Base-by-base conservation (phyloP, 148 eudicot genomes). In the Vaccinium darrowii region DNA sequence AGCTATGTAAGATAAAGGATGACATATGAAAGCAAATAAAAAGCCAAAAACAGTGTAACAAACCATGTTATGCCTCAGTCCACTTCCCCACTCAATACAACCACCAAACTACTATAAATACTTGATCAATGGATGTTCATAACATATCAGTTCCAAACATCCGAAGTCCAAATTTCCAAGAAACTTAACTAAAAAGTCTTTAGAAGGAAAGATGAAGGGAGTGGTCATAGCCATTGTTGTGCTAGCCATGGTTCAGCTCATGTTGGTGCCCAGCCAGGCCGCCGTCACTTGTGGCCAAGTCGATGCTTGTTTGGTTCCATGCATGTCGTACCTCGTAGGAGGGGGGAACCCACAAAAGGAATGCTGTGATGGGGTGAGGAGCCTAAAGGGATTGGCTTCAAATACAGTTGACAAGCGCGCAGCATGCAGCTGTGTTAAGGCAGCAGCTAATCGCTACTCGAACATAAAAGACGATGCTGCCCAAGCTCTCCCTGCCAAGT, bases 361-460 rank as follows among this genome's bases (percentile, higher is more conserved):
- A 21, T 86, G 88, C 30, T 86, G 88, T 30, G 12, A 47, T 12
- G 88, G 79, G 5, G 88, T 83, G 67, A 57, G 18, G 27, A 19
- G 15, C 33, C 54, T 86, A 3, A 86, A 77, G 47, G 83, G 50
- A 10, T 69, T 78, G 85, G 79, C 79, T 10, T 13, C 62, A 43
- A 86, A 72, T 18, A 54, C 79, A 0, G 62, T 23, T 0, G 85
- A 78, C 79, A 82, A 71, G 52, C 14, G 85, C 62, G 33, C 83
- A 19, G 77, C 69, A 0, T 83, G 88, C 75, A 39, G 33, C 60
- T 86, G 88, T 62, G 51, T 86, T 9, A 78, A 86, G 88, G 27
- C 8, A 1, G 88, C 85, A 1, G 88, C 85, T 54, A 78, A 54
- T 43, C 54, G 58, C 71, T 25, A n/a, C 16, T 8, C 85, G 7